Conservation (phyloP, 805 yeast species). For the Saccharomycopsis fodiens region DNA sequence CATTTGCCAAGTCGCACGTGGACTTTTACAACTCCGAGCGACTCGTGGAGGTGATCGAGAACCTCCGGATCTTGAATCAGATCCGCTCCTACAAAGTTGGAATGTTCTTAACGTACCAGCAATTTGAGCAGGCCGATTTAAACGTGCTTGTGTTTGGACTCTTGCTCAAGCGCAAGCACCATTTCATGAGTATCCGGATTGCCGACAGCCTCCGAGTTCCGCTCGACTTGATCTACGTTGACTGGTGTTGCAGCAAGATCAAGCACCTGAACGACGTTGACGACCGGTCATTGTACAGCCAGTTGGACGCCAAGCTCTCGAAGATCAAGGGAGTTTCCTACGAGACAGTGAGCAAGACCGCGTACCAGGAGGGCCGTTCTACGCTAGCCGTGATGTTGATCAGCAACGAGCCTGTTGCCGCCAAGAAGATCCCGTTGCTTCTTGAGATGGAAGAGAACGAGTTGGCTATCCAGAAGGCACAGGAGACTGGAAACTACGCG, state of each 20-base stretch:
- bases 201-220: slow-evolving; percentile 43
- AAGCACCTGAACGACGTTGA: slow-evolving; percentile 41
- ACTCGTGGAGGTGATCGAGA: slow-evolving; percentile 56
- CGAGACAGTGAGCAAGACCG: slow-evolving; percentile 51
- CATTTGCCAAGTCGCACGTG: slow-evolving; percentile 71
- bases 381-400: slow-evolving; percentile 61
- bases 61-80: slow-evolving; percentile 60
- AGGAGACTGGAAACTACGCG: slow-evolving; percentile 53
- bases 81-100: slow-evolving; percentile 61
- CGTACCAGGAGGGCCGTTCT: slow-evolving; percentile 76
- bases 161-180: slow-evolving; percentile 51
- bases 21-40: slow-evolving; percentile 49
- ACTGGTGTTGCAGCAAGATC: slow-evolving; percentile 79
- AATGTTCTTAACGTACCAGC: slow-evolving; percentile 52
- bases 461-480: slow-evolving; percentile 59
- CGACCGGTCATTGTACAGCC: slow-evolving; percentile 51
- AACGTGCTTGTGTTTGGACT: slow-evolving; percentile 37
- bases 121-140: slow-evolving; percentile 45
- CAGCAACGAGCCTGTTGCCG: slow-evolving; percentile 57
- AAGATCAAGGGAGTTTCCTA: slow-evolving; percentile 41
- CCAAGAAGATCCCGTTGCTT: slow-evolving; percentile 54
- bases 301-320: slow-evolving; percentile 40
- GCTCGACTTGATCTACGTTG: slow-evolving; percentile 47
- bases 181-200: slow-evolving; percentile 56
- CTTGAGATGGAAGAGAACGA: slow-evolving; percentile 67